phyloP scores from a whole-genome alignment of 495 filamentous ascomycete genomes.

The Lindgomyces ingoldianus region DNA sequence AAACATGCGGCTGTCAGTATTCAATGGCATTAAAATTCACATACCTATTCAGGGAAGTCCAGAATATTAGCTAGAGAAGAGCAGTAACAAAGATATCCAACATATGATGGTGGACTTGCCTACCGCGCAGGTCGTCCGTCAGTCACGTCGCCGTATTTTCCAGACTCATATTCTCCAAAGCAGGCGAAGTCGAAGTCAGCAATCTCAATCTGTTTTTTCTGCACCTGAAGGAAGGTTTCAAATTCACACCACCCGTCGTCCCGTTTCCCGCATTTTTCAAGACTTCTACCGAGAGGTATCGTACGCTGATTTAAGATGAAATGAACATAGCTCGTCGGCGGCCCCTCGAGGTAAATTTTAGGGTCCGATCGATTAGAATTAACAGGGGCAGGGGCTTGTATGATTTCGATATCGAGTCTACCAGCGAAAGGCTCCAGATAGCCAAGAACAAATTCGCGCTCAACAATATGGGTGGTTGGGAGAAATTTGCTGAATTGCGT shows the following conservation, averaged over 20 bases:
- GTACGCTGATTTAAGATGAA: constrained; percentile 67
- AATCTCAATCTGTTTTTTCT: constrained; percentile 44
- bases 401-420: constrained; percentile 65
- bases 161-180: constrained; percentile 50
- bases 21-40: no score
- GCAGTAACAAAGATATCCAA: no score
- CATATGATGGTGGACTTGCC: no score
- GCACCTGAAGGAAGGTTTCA: constrained; percentile 54
- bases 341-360: constrained; percentile 25
- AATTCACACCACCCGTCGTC: constrained; percentile 69
- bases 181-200: constrained; percentile 58
- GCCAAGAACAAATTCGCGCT: constrained; percentile 56
- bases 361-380: constrained; percentile 42
- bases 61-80: no score
- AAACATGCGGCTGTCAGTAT: no score
- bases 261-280: constrained; percentile 57
- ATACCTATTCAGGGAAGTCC: no score
- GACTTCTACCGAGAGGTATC: constrained; percentile 58
- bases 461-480: constrained; percentile 48
- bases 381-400: constrained; percentile 57
- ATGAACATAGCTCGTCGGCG: constrained; percentile 60
- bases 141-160: constrained; percentile 48
- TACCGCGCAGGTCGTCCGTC: constrained; percentile 47
- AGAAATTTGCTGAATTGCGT: constrained; percentile 53
- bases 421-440: constrained; percentile 62